Percentiles rank a stretch among this genome's conserved stretches.
These are phyloP conservation scores for Gnomoniopsis smithogilvyi DNA, from an alignment of 2,329 filamentous ascomycete genomes.

Conservation along the genomic window DNA sequence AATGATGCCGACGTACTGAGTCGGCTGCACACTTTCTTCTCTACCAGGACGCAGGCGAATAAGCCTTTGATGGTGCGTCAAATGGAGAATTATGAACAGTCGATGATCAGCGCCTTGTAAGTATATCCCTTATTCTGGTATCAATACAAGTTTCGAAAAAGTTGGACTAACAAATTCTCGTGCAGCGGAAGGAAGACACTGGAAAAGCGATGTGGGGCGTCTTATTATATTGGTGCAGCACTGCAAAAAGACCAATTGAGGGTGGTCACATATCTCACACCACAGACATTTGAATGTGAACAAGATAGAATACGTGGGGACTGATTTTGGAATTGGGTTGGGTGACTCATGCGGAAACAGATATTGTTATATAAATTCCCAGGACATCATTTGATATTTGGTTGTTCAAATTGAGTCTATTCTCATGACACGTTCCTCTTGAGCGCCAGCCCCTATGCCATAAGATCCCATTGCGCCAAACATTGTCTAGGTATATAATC, in stretches of 20 bases:
- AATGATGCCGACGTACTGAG: conserved; percentile 22
- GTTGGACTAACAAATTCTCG: background rate
- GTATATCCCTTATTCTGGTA: background rate
- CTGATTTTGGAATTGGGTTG: background rate
- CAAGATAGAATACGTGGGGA: background rate
- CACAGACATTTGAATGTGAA: conserved; percentile 9
- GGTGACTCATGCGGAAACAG: background rate
- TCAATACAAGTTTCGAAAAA: background rate
- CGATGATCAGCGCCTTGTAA: conserved; percentile 21
- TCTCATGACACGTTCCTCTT: too few relatives aligned
- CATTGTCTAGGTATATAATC: too few relatives aligned
- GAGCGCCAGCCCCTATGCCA: background rate
- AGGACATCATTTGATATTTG: too few relatives aligned
- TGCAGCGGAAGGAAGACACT: conserved; percentile 5
- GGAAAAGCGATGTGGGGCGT: conserved; percentile 1
- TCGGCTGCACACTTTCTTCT: conserved; percentile 21
- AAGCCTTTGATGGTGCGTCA: conserved; percentile 12
- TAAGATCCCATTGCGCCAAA: background rate
- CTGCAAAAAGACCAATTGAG: conserved; percentile 10
- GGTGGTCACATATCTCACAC: conserved; percentile 8
- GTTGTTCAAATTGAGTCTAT: too few relatives aligned
- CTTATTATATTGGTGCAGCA: conserved; percentile 8
- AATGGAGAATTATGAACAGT: conserved; percentile 23
- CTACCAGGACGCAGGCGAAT: conserved; percentile 16
- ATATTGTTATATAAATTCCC: background rate